Evolutionary conservation across 2,329 filamentous ascomycete genomes (phyloP), one percentile per base, ranked within the genome.

Genomic region (Magnaporthiopsis rhizophila): DNA sequence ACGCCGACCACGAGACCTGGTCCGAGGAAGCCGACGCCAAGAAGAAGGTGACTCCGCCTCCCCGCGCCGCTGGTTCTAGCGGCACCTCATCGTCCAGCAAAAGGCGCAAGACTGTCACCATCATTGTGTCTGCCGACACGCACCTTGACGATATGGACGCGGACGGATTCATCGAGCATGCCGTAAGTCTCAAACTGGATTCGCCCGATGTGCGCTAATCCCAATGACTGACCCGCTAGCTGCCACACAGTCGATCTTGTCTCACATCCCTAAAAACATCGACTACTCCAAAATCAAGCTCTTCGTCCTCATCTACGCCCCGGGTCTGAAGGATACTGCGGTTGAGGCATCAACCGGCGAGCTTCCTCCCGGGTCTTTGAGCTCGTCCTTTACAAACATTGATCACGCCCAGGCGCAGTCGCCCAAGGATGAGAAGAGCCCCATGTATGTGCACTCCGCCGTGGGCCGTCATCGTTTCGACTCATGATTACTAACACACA

Each of bases 381-480:
- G 85, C 77, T 96, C 91, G 63, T 96, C 92, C 5, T 97, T 92
- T 79, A 92, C 91, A 68, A 92, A 95, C 77, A 95, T 97, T 74
- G 87, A 85, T 67, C 84, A 86, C 69, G 85, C 89, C 69, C 88
- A 94, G 75, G 87, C 84, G 62, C 84, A 86, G 71, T 88, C 87
- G 0, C 85, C 89, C 30, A 84, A 81, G 64, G 86, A 89, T 59
- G 88, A 90, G 69, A 85, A 85, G 72, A 86, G 80, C 66, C 82
- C 84, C 8, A 67, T 86, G 80, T 85, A 78, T 73, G 83, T 75
- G 15, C 26, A 50, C 34, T 13, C n/a, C 7, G 13, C 28, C 61
- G 3, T 32, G 13, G 13, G n/a, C 12, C 15, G 18, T 32, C 32
- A 26, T 13, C 38, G n/a, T 12, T 58, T n/a, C 34, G 68, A 8